Conservation (phyloP, 2,329 filamentous ascomycete genomes). For the Lecanicillium sp. region DNA sequence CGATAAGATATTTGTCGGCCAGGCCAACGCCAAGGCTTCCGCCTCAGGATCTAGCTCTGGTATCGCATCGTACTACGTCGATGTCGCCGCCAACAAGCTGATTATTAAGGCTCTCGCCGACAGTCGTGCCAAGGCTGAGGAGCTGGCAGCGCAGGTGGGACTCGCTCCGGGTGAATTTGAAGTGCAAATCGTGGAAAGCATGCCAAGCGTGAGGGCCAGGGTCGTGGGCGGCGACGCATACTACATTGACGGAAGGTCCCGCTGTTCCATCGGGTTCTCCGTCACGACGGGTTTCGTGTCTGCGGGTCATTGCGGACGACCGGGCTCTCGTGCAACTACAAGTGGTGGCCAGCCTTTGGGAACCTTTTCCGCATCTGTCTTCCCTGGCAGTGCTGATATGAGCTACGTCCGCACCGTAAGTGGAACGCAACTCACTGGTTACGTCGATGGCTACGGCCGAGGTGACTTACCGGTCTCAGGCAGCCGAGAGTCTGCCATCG, state of each 20-base stretch:
- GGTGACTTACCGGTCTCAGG: constrained; percentile 29
- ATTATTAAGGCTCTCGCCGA: constrained; percentile 31
- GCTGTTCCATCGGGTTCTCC: constrained; percentile 36
- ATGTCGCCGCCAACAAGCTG: constrained; percentile 35
- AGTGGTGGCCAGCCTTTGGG: constrained; percentile 26
- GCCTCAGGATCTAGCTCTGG: constrained; percentile 20
- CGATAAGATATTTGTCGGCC: constrained; percentile 33
- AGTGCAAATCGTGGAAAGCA: constrained; percentile 26
- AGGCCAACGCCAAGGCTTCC: constrained; percentile 21
- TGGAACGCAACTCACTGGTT: constrained; percentile 28
- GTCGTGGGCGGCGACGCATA: constrained; percentile 33
- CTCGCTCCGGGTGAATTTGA: constrained; percentile 31
- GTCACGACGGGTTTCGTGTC: constrained; percentile 36
- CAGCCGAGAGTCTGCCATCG: constrained; percentile 31
- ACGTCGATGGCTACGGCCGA: constrained; percentile 30
- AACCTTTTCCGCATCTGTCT: constrained; percentile 31
- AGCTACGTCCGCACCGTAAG: constrained; percentile 29
- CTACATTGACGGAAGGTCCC: constrained; percentile 25
- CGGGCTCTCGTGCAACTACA: constrained; percentile 27
- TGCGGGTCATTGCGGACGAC: constrained; percentile 33
- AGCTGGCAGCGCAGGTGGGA: constrained; percentile 31
- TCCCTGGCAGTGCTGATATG: constrained; percentile 35
- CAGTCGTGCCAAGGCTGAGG: constrained; percentile 29
- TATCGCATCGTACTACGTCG: constrained; percentile 34
- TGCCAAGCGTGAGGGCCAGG: constrained; percentile 31